Evolutionary conservation across 441 rosid species (phyloP).

Genomic region (Biscutella laevigata): DNA sequence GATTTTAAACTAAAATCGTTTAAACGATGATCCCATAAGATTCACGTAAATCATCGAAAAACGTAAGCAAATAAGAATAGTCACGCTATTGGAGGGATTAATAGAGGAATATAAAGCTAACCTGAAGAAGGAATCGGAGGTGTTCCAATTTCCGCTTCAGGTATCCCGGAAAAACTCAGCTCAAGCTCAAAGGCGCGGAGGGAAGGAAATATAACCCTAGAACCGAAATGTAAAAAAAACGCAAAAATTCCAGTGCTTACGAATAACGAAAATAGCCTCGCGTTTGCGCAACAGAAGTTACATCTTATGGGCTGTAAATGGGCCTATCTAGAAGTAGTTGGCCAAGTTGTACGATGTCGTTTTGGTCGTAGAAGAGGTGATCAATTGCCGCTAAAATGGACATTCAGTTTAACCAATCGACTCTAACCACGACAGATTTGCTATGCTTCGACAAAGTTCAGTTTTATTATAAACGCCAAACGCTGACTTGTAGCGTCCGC

Average conservation of each 20-base stretch:
- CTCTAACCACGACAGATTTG: no score
- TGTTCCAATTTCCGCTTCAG: not conserved
- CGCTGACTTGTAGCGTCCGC: not conserved
- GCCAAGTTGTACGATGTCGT: no score
- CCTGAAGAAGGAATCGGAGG: conserved; percentile 9
- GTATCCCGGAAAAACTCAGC: conserved; percentile 4
- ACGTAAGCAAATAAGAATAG: not conserved
- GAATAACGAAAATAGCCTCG: conserved; percentile 21
- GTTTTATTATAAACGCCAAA: not conserved
- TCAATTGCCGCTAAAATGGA: no score
- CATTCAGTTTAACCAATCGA: no score
- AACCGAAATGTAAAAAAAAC: not conserved
- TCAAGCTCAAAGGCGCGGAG: conserved; percentile 17
- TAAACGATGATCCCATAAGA: not conserved
- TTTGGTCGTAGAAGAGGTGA: no score
- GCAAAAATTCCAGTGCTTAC: not conserved
- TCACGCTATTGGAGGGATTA: not conserved
- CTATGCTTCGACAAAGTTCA: no score
- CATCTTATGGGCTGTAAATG: not conserved
- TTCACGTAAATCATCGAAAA: not conserved
- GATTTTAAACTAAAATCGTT: not conserved
- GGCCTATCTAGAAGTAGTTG: not conserved
- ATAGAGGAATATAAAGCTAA: not conserved
- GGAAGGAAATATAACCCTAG: conserved; percentile 23
- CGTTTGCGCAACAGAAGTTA: not conserved